A percentile compares a stretch with the other conserved stretches of the same genome.
phyloP scores from a whole-genome alignment of 805 yeast species.

The Ogataea nitratoaversa region DNA sequence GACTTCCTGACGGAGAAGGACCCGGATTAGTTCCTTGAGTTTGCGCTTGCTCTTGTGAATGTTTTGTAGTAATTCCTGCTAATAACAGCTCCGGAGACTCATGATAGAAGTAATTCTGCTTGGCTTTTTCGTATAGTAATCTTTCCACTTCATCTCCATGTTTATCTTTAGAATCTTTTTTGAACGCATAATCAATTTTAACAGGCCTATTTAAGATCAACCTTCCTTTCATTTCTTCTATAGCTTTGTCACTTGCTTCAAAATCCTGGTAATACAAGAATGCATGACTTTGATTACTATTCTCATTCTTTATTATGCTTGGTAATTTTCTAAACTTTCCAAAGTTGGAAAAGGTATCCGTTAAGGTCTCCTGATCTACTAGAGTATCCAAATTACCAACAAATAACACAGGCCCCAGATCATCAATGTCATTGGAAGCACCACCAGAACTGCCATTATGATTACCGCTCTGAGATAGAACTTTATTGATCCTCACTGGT shows the following conservation, averaged over 20 bases:
- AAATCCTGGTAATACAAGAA: slow-evolving; percentile 62
- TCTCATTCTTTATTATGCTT: slow-evolving; percentile 48
- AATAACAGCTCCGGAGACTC: background rate
- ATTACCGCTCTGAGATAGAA: slow-evolving; percentile 19
- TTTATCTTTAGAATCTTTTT: slow-evolving; percentile 52
- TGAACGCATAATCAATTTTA: slow-evolving; percentile 65
- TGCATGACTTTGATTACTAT: slow-evolving; percentile 58
- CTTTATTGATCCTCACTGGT: slow-evolving; percentile 50
- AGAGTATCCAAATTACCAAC: slow-evolving; percentile 61
- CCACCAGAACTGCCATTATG: slow-evolving; percentile 4
- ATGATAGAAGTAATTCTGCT: slow-evolving; percentile 18
- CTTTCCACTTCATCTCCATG: slow-evolving; percentile 85
- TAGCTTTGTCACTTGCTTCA: slow-evolving; percentile 66
- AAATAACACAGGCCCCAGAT: slow-evolving; percentile 48
- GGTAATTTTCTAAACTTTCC: slow-evolving; percentile 50
- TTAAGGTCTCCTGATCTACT: slow-evolving; percentile 56
- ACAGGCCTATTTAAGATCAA: slow-evolving; percentile 64
- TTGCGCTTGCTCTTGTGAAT: too few relatives aligned
- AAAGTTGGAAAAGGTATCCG: slow-evolving; percentile 59
- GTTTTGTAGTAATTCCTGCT: background rate
- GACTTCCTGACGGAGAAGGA: background rate
- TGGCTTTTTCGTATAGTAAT: slow-evolving; percentile 45
- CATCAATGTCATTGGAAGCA: slow-evolving; percentile 13
- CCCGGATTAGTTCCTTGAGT: background rate
- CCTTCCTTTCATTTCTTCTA: slow-evolving; percentile 63